Percentiles rank a stretch among this genome's conserved stretches.
These are phyloP conservation scores for Fusarium albosuccineum DNA, from an alignment of 2,329 filamentous ascomycete genomes.

Conservation along the genomic window DNA sequence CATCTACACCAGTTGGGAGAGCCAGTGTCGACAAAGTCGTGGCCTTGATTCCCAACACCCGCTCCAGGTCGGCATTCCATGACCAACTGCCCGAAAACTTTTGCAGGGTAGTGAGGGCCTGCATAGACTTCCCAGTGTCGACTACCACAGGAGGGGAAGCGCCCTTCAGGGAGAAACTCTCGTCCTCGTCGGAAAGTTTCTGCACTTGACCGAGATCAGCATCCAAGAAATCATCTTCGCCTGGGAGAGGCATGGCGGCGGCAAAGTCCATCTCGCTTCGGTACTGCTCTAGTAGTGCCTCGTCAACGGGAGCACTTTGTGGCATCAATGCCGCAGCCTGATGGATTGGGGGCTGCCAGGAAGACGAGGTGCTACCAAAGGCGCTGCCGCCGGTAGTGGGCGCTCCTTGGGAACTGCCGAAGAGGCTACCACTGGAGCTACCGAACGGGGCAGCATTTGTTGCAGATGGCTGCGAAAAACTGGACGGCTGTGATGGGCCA, in stretches of 20 bases:
- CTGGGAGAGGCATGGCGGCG: slow-evolving; percentile 2
- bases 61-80: slow-evolving; percentile 47
- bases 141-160: not conserved
- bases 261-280: slow-evolving; percentile 8
- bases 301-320: not conserved
- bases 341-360: not conserved
- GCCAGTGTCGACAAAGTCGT: slow-evolving; percentile 15
- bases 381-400: not conserved
- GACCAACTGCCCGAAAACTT: slow-evolving; percentile 51
- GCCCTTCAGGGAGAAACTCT: no score
- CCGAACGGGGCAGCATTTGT: not conserved
- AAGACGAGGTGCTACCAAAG: not conserved
- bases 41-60: slow-evolving; percentile 41
- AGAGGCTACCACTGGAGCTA: not conserved
- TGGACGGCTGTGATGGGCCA: no score
- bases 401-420: not conserved
- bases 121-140: slow-evolving; percentile 25
- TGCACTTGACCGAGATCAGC: no score
- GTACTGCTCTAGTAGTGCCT: not conserved
- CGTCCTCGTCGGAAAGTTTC: no score
- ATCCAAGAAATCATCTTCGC: slow-evolving; percentile 12
- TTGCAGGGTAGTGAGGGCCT: slow-evolving; percentile 65
- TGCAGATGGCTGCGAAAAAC: no score
- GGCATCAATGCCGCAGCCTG: slow-evolving; percentile 6
- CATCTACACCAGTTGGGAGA: slow-evolving; percentile 4